Evolutionary conservation across 768 basidiomycete genomes (phyloP).

Genomic region (Dacryopinax spathularia): DNA sequence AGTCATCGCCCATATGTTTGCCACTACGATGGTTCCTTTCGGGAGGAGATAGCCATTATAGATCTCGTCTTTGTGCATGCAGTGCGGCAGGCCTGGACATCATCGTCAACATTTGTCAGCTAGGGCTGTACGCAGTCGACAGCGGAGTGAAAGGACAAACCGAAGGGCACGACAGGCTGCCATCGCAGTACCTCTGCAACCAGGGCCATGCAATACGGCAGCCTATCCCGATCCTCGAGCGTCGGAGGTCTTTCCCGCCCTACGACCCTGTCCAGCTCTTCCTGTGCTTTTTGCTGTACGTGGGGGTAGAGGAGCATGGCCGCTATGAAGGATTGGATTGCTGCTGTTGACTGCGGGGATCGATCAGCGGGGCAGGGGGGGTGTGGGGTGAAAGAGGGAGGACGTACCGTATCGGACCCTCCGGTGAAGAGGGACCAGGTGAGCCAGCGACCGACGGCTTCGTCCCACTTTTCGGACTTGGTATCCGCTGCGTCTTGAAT

Average conservation of each 20-base stretch:
- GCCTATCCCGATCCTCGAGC: constrained; percentile 6
- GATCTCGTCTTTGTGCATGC: constrained; percentile 14
- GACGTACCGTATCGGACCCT: background rate
- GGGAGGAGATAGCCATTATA: constrained; percentile 20
- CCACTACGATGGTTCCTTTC: constrained; percentile 18
- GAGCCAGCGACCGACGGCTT: too few relatives aligned
- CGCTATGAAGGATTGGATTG: background rate
- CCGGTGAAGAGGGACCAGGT: background rate
- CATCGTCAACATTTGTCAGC: too few relatives aligned
- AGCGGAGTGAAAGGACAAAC: too few relatives aligned
- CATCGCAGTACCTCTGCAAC: background rate
- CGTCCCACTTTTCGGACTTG: too few relatives aligned
- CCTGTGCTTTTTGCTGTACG: constrained; percentile 18
- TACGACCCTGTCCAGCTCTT: constrained; percentile 18
- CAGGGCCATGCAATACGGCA: background rate
- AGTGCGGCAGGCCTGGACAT: constrained; percentile 15
- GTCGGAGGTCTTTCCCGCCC: constrained; percentile 16
- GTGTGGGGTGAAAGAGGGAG: background rate
- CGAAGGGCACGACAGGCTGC: background rate
- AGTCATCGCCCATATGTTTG: constrained; percentile 15
- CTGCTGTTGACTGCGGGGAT: background rate
- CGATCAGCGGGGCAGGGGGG: too few relatives aligned
- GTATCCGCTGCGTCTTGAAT: too few relatives aligned
- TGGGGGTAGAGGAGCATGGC: constrained; percentile 9
- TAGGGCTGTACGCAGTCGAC: too few relatives aligned